Evolutionary conservation across 805 yeast genomes (phyloP), one percentile per base, ranked within the genome.

Genomic region (Cyberlindnera samutprakarnensis): DNA sequence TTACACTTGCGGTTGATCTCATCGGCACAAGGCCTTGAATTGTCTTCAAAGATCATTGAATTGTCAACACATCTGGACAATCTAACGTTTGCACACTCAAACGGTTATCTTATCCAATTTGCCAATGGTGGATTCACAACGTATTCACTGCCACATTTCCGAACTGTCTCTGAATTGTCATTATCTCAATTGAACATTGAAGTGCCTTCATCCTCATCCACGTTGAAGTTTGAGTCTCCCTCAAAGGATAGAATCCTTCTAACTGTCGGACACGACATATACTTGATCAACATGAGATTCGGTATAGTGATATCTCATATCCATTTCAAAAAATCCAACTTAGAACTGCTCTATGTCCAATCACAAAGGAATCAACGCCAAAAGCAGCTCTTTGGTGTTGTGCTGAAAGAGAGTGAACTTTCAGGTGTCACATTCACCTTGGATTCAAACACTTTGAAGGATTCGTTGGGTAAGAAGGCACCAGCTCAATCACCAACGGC

Each of bases 401-500:
- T 47, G 4, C 28, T 43, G 13, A 37, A 35, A 23, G 49, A 44
- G 6, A 13, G 36, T 7, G 56, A 47, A 19, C 27, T 56, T 7
- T 39, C 47, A 6, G 62, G 53, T 8, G 23, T 58, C 9, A 57
- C 57, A 22, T 51, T 78, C 23, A 72, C 78, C 38, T 72, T 76
- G 22, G 94, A 92, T 5, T 57, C 71, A 23, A 83, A 84, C 45
- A 72, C 70, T 31, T 62, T 84, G 37, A 70, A 73, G 37, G 87
- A 82, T 44, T 73, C 83, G 10, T 51, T 84, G 18, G 88, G 88
- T 18, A 80, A 75, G 47, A 19, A 13, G 10, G 18, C 20, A 11
- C 15, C n/a, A 11, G 47, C 46, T 7, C 50, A 41, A 21, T 30
- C 38, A 3, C 41, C 23, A 5, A 14, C 10, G 5, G 36, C 46